These are phyloP conservation scores for Bjerkandera adusta DNA, from an alignment of 1,284 basidiomycete species.

Conservation along the genomic window DNA sequence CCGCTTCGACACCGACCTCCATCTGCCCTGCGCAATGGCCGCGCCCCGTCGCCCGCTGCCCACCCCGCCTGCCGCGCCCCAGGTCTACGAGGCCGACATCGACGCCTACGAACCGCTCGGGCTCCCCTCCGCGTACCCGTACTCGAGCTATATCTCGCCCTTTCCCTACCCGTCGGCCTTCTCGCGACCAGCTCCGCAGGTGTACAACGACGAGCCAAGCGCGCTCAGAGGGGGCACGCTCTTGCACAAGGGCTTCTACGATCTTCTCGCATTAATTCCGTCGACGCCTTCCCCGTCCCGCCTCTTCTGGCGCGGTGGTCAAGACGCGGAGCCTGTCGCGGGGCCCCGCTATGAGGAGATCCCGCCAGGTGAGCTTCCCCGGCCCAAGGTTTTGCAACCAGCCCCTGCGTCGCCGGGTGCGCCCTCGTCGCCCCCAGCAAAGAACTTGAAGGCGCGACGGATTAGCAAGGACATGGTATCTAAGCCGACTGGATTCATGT, in stretches of 20 bases:
- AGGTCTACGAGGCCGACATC: not conserved
- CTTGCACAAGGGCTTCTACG: constrained; percentile 84
- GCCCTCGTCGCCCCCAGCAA: constrained; percentile 18
- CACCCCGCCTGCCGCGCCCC: constrained; percentile 33
- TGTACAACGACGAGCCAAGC: constrained; percentile 40
- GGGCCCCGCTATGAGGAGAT: constrained; percentile 66
- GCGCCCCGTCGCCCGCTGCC: constrained; percentile 42
- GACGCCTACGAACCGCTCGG: constrained; percentile 20
- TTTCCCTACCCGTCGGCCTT: constrained; percentile 18
- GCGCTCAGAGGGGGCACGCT: constrained; percentile 66
- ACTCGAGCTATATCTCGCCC: constrained; percentile 34
- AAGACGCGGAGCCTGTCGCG: constrained; percentile 39
- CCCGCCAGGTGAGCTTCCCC: constrained; percentile 20
- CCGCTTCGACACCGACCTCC: not conserved
- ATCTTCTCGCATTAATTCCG: constrained; percentile 78
- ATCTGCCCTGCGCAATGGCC: constrained; percentile 15
- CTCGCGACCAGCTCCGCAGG: constrained; percentile 24
- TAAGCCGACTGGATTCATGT: constrained; percentile 82
- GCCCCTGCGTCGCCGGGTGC: constrained; percentile 29
- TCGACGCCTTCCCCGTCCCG: constrained; percentile 61
- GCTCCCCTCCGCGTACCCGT: constrained; percentile 36
- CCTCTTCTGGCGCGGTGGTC: constrained; percentile 52
- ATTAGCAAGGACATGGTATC: constrained; percentile 89
- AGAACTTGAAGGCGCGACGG: constrained; percentile 50
- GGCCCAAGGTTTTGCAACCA: constrained; percentile 23